Evolutionary conservation across 2,329 filamentous ascomycete genomes (phyloP).

Genomic region (Geosmithia flava): DNA sequence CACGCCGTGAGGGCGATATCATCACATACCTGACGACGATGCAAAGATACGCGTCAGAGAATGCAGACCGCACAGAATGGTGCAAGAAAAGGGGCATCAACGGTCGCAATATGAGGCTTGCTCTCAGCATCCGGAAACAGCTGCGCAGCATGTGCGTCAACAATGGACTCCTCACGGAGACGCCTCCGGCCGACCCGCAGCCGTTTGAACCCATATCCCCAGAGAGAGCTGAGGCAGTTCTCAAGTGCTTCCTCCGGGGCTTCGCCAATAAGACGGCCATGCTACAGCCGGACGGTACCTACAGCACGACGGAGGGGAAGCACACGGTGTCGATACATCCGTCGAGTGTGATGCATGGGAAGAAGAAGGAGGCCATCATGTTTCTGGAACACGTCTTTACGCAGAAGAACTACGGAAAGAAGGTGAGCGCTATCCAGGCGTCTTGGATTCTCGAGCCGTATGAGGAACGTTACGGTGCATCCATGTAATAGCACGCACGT

Average conservation of each 20-base stretch:
- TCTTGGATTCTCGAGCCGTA: slow-evolving; percentile 44
- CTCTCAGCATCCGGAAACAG: slow-evolving; percentile 49
- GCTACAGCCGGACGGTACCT: slow-evolving; percentile 46
- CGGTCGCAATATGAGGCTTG: slow-evolving; percentile 48
- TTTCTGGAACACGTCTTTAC: slow-evolving; percentile 57
- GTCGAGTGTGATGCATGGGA: slow-evolving; percentile 47
- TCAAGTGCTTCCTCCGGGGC: slow-evolving; percentile 50
- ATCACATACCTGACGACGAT: slow-evolving; percentile 52
- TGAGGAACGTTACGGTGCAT: slow-evolving; percentile 12
- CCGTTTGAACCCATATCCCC: slow-evolving; percentile 42
- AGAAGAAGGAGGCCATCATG: slow-evolving; percentile 55
- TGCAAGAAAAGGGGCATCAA: slow-evolving; percentile 46
- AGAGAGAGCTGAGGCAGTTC: slow-evolving; percentile 37
- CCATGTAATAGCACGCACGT: too few species aligned
- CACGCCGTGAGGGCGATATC: slow-evolving; percentile 51
- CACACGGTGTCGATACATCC: slow-evolving; percentile 51
- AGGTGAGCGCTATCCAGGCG: slow-evolving; percentile 48
- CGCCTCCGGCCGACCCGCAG: slow-evolving; percentile 38
- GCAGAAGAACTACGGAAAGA: slow-evolving; percentile 54
- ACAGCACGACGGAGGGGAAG: slow-evolving; percentile 46
- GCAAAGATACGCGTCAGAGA: slow-evolving; percentile 46
- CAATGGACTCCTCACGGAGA: slow-evolving; percentile 33
- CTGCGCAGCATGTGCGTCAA: slow-evolving; percentile 42
- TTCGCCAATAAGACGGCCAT: slow-evolving; percentile 50
- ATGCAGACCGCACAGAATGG: slow-evolving; percentile 41